phyloP scores from a whole-genome alignment of 1,284 basidiomycete species.

The Coniferiporia weirii region DNA sequence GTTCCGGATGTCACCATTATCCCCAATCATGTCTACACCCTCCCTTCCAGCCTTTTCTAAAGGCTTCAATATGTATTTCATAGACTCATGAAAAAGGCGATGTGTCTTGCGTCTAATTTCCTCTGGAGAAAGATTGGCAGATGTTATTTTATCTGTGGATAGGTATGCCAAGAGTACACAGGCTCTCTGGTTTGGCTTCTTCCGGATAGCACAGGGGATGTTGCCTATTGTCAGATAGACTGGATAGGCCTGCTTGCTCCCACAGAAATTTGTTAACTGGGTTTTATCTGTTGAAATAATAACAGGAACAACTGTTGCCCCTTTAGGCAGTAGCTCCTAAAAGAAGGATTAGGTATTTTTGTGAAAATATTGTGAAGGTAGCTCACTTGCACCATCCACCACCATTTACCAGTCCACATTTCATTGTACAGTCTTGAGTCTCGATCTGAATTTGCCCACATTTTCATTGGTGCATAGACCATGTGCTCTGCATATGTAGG shows the following conservation, averaged over 20 bases:
- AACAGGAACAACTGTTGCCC: constrained; percentile 14
- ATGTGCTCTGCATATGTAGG: constrained; percentile 4
- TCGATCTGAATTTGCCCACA: neutral
- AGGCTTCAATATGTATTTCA: constrained; percentile 27
- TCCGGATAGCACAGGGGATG: constrained; percentile 14
- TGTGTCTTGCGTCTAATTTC: constrained; percentile 22
- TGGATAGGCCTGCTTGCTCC: constrained; percentile 19
- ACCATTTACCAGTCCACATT: constrained; percentile 1
- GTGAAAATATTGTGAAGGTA: neutral
- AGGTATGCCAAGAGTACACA: constrained; percentile 36
- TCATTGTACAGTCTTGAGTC: neutral
- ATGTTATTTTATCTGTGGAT: constrained; percentile 35
- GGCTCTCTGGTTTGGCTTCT: constrained; percentile 6
- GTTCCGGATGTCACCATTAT: no score
- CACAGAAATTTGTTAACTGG: constrained; percentile 18
- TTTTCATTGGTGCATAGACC: constrained; percentile 1
- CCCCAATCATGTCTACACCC: no score
- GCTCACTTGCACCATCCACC: neutral
- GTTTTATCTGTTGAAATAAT: constrained; percentile 21
- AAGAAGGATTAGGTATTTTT: neutral
- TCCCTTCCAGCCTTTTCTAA: constrained; percentile 31
- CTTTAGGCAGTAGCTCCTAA: neutral
- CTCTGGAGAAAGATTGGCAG: constrained; percentile 23
- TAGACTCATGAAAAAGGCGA: constrained; percentile 37
- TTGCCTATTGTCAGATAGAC: constrained; percentile 22